Evolutionary conservation across 2,329 filamentous ascomycete genomes (phyloP).

Genomic region (Ophiocordyceps robertsii): DNA sequence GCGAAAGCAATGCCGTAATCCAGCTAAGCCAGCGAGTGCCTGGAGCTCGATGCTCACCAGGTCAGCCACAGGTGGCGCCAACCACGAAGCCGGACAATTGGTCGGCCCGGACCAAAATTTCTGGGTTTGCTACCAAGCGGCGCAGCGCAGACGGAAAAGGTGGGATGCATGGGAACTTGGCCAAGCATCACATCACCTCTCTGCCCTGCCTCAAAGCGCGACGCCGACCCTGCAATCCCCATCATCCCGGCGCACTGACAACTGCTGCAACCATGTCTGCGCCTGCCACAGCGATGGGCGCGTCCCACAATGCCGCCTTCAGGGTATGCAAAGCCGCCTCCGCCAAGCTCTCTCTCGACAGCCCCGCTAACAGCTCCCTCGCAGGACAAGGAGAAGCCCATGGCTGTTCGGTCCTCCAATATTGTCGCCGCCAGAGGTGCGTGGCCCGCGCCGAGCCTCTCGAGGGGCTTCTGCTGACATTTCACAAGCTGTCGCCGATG

Average conservation of each 20-base stretch:
- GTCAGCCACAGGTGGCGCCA: too few relatives aligned
- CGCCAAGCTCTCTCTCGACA: constrained; percentile 18
- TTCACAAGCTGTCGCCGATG: constrained; percentile 75
- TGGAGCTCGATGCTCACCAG: too few relatives aligned
- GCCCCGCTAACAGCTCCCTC: constrained; percentile 20
- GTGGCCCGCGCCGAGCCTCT: constrained; percentile 4
- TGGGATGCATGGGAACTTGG: too few relatives aligned
- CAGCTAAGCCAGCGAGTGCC: constrained; percentile 2
- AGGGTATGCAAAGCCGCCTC: constrained; percentile 30
- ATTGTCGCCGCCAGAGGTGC: constrained; percentile 92
- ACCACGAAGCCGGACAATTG: constrained; percentile 24
- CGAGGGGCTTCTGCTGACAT: neutral
- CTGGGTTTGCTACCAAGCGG: constrained; percentile 10
- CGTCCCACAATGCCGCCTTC: constrained; percentile 40
- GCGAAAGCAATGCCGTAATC: constrained; percentile 25
- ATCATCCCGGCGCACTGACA: constrained; percentile 8
- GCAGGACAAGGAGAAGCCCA: constrained; percentile 91
- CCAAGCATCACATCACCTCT: constrained; percentile 3
- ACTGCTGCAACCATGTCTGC: constrained; percentile 34
- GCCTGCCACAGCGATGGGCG: constrained; percentile 21
- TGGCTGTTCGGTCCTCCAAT: constrained; percentile 90
- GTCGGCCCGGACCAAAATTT: constrained; percentile 26
- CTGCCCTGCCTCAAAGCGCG: constrained; percentile 14
- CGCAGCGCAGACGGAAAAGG: constrained; percentile 22
- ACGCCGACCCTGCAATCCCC: constrained; percentile 7